Percentiles rank a stretch among this genome's conserved stretches.
Conservation (phyloP, 2,329 filamentous ascomycete genomes). For the Aspergillaceae sp. region DNA sequence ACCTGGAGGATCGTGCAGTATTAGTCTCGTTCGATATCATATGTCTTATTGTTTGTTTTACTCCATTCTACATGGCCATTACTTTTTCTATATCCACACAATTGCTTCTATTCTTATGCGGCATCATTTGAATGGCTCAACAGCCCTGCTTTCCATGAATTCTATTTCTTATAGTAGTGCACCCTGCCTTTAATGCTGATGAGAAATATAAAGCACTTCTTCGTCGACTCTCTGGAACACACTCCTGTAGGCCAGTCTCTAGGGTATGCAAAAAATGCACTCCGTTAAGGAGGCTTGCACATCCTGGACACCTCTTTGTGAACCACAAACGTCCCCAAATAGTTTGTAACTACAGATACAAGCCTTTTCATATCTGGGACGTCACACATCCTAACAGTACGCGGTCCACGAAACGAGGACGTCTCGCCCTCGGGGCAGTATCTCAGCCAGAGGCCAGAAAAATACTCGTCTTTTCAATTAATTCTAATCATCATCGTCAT, state of each 20-base stretch:
- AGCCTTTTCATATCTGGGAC: neutral
- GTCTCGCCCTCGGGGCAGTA: neutral
- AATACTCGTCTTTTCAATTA: neutral
- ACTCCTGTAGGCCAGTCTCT: too few species aligned
- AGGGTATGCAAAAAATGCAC: too few species aligned
- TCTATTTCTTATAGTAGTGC: neutral
- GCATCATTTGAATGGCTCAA: too few species aligned
- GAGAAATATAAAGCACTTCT: conserved; percentile 2
- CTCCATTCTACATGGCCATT: conserved; percentile 3
- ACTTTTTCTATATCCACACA: neutral
- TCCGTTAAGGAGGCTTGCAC: too few species aligned
- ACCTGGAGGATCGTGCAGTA: conserved; percentile 22
- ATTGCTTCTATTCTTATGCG: too few species aligned
- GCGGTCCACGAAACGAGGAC: too few species aligned
- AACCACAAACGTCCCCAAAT: too few species aligned
- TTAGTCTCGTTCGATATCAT: conserved; percentile 11
- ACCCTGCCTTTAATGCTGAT: conserved; percentile 3
- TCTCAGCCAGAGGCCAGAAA: neutral
- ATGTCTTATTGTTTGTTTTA: neutral
- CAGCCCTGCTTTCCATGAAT: neutral
- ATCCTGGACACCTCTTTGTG: too few species aligned
- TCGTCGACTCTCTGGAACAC: neutral
- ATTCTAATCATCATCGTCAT: conserved; percentile 28
- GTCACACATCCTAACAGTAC: neutral
- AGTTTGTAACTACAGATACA: too few species aligned